Conservation (phyloP, 108 stramenopile genomes). For the Discostella pseudostelligera region DNA sequence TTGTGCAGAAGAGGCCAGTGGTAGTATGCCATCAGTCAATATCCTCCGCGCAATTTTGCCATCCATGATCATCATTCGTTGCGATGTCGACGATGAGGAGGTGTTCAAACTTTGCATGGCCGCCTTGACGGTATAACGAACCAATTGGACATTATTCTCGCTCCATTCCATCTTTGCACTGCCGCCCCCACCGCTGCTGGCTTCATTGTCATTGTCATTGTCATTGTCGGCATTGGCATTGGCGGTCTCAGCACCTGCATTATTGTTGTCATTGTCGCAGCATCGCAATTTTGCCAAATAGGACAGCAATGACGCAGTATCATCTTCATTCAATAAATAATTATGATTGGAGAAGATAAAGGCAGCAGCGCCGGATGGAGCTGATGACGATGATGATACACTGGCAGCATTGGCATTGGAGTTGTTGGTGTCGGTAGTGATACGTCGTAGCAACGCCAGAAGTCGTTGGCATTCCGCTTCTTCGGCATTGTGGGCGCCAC, state of each 20-base stretch:
- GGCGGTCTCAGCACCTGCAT: background rate
- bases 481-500: no score
- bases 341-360: no score
- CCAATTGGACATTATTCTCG: background rate
- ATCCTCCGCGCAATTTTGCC: conserved; percentile 2
- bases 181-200: background rate
- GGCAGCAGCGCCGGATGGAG: no score
- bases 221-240: background rate
- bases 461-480: no score
- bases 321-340: background rate
- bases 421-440: no score
- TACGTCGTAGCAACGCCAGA: no score
- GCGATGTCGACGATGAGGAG: background rate
- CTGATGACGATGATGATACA: no score
- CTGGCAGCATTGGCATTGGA: no score
- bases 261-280: background rate
- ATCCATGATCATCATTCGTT: background rate
- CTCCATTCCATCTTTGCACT: background rate
- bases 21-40: background rate
- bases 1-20: background rate
- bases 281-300: background rate
- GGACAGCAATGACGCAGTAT: background rate
- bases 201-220: background rate
- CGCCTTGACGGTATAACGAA: background rate
- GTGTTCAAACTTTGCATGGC: background rate